A percentile compares a stretch with the other conserved stretches of the same genome.
phyloP scores from a whole-genome alignment of 176 grass and related monocot genomes.

The Urochloa ruziziensis region DNA sequence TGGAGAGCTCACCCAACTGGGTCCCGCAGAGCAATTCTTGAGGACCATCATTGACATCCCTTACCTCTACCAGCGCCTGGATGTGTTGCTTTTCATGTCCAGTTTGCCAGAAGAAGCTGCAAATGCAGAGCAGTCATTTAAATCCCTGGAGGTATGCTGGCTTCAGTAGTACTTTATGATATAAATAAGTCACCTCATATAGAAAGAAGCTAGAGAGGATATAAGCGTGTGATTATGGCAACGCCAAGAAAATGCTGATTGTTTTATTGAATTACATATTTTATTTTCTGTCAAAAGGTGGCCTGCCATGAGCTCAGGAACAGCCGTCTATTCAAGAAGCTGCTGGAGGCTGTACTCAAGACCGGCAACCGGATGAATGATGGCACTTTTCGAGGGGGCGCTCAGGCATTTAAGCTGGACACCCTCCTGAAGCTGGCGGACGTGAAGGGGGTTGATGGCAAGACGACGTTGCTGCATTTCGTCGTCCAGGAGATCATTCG shows the following conservation, averaged over 20 bases:
- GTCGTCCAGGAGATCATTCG: slow-evolving; percentile 76
- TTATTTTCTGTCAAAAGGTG: slow-evolving; percentile 19
- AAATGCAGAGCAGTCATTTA: slow-evolving; percentile 53
- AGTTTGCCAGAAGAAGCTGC: slow-evolving; percentile 63
- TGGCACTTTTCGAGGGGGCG: slow-evolving; percentile 81
- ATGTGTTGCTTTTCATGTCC: slow-evolving; percentile 66
- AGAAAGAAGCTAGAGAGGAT: not conserved
- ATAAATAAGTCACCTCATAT: not conserved
- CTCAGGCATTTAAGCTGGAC: slow-evolving; percentile 91
- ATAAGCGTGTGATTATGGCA: not conserved
- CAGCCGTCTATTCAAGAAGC: slow-evolving; percentile 74
- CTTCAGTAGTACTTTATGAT: not conserved
- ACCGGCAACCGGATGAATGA: slow-evolving; percentile 89
- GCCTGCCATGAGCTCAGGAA: slow-evolving; percentile 69
- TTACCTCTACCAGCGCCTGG: slow-evolving; percentile 72
- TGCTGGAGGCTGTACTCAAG: slow-evolving; percentile 87
- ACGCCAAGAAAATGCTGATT: not conserved
- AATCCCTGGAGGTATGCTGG: slow-evolving; percentile 60
- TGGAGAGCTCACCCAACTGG: slow-evolving; percentile 53
- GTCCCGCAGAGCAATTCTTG: slow-evolving; percentile 67
- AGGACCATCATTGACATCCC: slow-evolving; percentile 69
- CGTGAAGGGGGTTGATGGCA: slow-evolving; percentile 72
- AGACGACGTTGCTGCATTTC: slow-evolving; percentile 88
- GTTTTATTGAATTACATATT: not conserved
- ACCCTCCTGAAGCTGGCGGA: slow-evolving; percentile 84